Conservation (phyloP, 23 red algal genomes). For the Gracilaria caudata region DNA sequence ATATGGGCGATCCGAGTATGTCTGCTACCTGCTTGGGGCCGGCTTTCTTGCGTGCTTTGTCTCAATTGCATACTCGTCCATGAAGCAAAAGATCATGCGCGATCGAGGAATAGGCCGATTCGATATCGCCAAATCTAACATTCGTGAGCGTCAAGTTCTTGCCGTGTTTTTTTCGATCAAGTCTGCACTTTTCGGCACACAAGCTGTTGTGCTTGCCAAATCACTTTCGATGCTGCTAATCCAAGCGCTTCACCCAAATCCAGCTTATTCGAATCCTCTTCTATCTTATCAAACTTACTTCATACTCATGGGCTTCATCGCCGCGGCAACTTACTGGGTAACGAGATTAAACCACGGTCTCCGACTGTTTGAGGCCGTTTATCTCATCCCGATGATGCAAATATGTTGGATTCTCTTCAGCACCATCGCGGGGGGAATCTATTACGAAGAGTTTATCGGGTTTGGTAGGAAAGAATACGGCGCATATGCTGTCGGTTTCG, state of each 20-base stretch:
- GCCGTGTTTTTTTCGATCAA: slow-evolving; percentile 83
- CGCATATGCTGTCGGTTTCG: slow-evolving; percentile 74
- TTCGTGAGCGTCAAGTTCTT: slow-evolving; percentile 78
- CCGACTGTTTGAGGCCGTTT: slow-evolving; percentile 85
- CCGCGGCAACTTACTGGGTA: slow-evolving; percentile 86
- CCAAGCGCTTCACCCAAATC: slow-evolving; percentile 78
- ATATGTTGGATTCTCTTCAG: slow-evolving; percentile 93
- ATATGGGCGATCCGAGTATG: slow-evolving; percentile 82
- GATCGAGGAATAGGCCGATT: slow-evolving; percentile 72
- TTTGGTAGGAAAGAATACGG: slow-evolving; percentile 78
- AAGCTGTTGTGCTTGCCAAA: slow-evolving; percentile 86
- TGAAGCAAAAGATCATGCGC: slow-evolving; percentile 83
- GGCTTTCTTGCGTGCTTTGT: slow-evolving; percentile 72
- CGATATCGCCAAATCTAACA: slow-evolving; percentile 69
- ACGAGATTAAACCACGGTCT: slow-evolving; percentile 87
- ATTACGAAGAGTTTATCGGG: slow-evolving; percentile 88
- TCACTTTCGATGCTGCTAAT: slow-evolving; percentile 87
- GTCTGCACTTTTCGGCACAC: slow-evolving; percentile 81
- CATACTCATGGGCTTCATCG: slow-evolving; percentile 78
- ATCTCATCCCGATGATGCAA: slow-evolving; percentile 91
- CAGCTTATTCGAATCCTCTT: slow-evolving; percentile 72
- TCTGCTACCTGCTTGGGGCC: slow-evolving; percentile 82
- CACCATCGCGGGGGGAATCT: slow-evolving; percentile 83
- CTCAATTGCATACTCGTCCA: slow-evolving; percentile 60
- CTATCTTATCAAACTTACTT: slow-evolving; percentile 84